Percentiles rank a stretch among this genome's conserved stretches.
Conservation (phyloP, 169 alveolate genomes). For the Plasmodium malariae region DNA sequence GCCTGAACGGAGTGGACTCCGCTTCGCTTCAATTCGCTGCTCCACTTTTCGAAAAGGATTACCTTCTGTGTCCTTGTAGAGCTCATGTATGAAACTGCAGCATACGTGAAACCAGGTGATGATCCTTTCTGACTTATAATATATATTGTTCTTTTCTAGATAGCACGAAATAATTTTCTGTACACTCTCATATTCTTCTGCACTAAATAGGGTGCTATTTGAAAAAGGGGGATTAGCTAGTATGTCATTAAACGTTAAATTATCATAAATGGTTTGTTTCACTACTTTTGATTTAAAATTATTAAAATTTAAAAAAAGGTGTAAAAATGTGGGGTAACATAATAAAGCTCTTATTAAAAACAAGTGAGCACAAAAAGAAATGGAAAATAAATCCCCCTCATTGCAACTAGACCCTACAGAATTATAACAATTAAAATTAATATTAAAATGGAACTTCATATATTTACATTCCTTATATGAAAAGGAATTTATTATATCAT, state of each 20-base stretch:
- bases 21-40: no score
- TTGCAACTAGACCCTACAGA: not conserved
- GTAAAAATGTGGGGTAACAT: slow-evolving; percentile 33
- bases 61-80: slow-evolving; percentile 36
- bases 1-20: no score
- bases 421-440: slow-evolving; percentile 26
- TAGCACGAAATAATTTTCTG: slow-evolving; percentile 32
- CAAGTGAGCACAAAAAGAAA: slow-evolving; percentile 44
- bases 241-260: slow-evolving; percentile 24
- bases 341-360: slow-evolving; percentile 41
- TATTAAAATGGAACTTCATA: slow-evolving; percentile 28
- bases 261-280: slow-evolving; percentile 42
- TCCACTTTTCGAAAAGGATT: no score
- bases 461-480: slow-evolving; percentile 46
- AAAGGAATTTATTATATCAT: slow-evolving; percentile 24
- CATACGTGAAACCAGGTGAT: slow-evolving; percentile 72
- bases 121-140: slow-evolving; percentile 51
- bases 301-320: slow-evolving; percentile 24
- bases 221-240: slow-evolving; percentile 44
- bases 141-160: slow-evolving; percentile 44
- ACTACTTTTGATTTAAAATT: slow-evolving; percentile 52
- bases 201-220: not conserved
- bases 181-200: slow-evolving; percentile 23
- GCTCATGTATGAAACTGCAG: slow-evolving; percentile 36
- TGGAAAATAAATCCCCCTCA: not conserved